Evolutionary conservation across 345 rosid species (phyloP).

Genomic region (Hibiscus mutabilis): DNA sequence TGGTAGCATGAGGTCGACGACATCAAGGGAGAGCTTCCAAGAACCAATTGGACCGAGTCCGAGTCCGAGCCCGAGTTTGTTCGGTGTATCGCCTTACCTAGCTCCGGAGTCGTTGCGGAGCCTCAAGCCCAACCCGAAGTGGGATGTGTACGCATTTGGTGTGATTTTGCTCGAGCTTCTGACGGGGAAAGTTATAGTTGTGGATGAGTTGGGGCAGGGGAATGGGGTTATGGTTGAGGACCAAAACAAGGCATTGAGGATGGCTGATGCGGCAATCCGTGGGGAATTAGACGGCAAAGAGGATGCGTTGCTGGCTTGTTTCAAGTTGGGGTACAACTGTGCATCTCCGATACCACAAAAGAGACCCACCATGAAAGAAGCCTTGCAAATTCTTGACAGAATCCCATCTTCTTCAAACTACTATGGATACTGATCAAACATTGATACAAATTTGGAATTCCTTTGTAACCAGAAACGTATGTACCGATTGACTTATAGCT

Average conservation of each 20-base stretch:
- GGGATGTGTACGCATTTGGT: slow-evolving; percentile 88
- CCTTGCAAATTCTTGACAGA: background rate
- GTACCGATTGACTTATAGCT: background rate
- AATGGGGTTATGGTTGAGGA: slow-evolving; percentile 66
- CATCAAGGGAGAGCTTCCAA: slow-evolving; percentile 16
- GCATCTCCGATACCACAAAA: slow-evolving; percentile 81
- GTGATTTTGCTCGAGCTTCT: slow-evolving; percentile 68
- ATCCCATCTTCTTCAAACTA: background rate
- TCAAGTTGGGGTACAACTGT: slow-evolving; percentile 69
- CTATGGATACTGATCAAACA: background rate
- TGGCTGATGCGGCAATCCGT: slow-evolving; percentile 63
- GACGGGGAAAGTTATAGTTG: slow-evolving; percentile 58
- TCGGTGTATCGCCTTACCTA: slow-evolving; percentile 53
- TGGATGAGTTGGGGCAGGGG: slow-evolving; percentile 78
- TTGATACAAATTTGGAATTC: no score
- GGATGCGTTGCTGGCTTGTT: slow-evolving; percentile 66
- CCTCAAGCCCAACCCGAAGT: slow-evolving; percentile 70
- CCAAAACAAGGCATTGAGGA: slow-evolving; percentile 44
- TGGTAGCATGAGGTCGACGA: slow-evolving; percentile 58
- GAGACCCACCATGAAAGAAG: slow-evolving; percentile 48
- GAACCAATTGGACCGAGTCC: slow-evolving; percentile 58
- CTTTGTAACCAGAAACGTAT: background rate
- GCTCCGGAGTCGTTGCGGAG: slow-evolving; percentile 87
- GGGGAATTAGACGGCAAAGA: slow-evolving; percentile 81
- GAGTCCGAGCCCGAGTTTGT: slow-evolving; percentile 45